Evolutionary conservation across 2,329 filamentous ascomycete genomes (phyloP), one percentile per base, ranked within the genome.

Genomic region (Orbilia brochopaga): DNA sequence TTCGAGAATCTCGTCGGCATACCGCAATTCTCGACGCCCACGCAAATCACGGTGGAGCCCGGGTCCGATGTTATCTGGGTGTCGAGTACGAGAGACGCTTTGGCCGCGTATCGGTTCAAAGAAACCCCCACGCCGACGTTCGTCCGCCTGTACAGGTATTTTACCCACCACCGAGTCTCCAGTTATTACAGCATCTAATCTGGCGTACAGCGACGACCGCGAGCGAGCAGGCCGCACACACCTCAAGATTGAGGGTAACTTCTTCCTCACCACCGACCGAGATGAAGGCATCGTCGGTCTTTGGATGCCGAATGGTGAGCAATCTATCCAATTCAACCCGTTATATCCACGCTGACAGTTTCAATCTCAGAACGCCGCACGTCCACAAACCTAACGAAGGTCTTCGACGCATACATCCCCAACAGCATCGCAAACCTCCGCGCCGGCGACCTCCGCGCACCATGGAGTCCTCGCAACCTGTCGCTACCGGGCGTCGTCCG

Each of bases 391-490:
- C 54, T 76, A n/a, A 64, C 58, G 19, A 78, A 78, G 1, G 75
- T 88, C 0, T 86, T 89, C 62, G 83, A 86, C 69, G 86, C 83
- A 0, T 79, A 83, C 40, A 79, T 89, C n/a, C 80, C 82, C 0
- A 80, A 81, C 2, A 85, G 86, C 0, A 81, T 90, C 42, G 80
- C 86, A 19, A 83, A 82, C 64, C 84, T 90, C 64, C 81, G 82
- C 3, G 81, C 80, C 7, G 85, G 83, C 0, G 80, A 79, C 32
- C 85, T 83, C 3, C 82, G 85, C n/a, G 83, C 84, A 1, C 77
- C 79, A 0, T 87, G 85, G 85, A 77, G 80, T 5, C 62, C 74
- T 11, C 19, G 65, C 32, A 73, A 65, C 54, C 62, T 52, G 75
- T 74, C 44, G 75, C 79, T 40, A 75, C 78, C 48, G 75, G 78